These are phyloP conservation scores for Warburgia ugandensis DNA, from an alignment of 164 flowering plant species.

Conservation along the genomic window DNA sequence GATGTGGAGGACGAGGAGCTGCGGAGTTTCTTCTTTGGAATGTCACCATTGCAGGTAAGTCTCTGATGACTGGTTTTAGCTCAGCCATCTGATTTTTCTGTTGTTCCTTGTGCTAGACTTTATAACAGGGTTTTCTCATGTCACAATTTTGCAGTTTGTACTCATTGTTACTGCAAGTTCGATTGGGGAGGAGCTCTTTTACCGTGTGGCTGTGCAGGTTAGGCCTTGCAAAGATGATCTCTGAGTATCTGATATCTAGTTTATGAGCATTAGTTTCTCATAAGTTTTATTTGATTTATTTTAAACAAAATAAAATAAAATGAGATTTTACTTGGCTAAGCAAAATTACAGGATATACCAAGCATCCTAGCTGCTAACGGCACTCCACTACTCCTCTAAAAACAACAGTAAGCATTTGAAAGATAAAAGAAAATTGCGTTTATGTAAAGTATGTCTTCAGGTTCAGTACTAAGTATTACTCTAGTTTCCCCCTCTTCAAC, in stretches of 20 bases:
- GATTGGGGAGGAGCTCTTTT: conserved; percentile 97
- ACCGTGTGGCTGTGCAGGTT: conserved; percentile 97
- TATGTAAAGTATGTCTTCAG: too few relatives aligned
- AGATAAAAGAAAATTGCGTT: too few relatives aligned
- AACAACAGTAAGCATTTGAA: too few relatives aligned
- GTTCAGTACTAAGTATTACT: too few relatives aligned
- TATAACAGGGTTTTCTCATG: neutral
- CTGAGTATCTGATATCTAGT: neutral
- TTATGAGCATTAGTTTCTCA: too few relatives aligned
- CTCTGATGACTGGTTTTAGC: neutral
- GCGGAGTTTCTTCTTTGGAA: conserved; percentile 89
- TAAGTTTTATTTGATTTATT: too few relatives aligned
- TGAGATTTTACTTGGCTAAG: too few relatives aligned
- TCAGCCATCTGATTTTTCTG: neutral
- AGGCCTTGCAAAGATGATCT: conserved; percentile 2
- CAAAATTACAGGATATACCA: too few relatives aligned
- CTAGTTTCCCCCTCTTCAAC: too few relatives aligned
- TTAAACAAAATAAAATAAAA: too few relatives aligned
- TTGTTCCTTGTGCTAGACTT: neutral
- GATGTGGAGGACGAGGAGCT: conserved; percentile 99
- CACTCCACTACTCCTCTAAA: too few relatives aligned
- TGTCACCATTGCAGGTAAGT: conserved; percentile 98
- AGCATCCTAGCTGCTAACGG: too few relatives aligned
- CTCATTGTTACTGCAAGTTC: conserved; percentile 91
- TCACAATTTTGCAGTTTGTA: conserved; percentile 51